phyloP scores from a whole-genome alignment of 1,284 basidiomycete genomes.

The Schizophyllum commune region DNA sequence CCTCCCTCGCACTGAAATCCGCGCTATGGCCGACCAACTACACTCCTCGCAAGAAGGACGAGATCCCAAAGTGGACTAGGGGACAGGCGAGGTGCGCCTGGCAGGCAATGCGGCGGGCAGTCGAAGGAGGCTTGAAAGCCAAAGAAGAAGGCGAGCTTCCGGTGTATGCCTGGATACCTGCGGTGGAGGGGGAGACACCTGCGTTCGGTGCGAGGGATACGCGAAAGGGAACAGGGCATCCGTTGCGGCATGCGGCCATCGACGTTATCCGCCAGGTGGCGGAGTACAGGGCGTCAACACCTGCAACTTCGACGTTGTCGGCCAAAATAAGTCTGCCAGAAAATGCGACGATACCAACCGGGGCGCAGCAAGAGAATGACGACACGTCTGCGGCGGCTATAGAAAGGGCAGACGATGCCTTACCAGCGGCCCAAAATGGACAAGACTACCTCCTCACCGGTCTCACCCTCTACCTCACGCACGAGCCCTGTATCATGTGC shows the following conservation, averaged over 20 bases:
- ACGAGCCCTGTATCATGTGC: conserved; percentile 96
- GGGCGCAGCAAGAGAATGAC: conserved; percentile 7
- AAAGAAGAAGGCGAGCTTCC: conserved; percentile 57
- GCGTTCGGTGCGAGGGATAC: conserved; percentile 65
- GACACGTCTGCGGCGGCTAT: conserved; percentile 8
- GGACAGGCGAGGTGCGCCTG: conserved; percentile 66
- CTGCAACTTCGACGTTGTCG: not conserved
- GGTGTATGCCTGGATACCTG: conserved; percentile 67
- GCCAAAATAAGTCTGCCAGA: not conserved
- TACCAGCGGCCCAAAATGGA: conserved; percentile 41
- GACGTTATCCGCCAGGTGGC: conserved; percentile 68
- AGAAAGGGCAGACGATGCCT: conserved; percentile 10
- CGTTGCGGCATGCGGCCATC: conserved; percentile 76
- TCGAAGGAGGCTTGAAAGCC: conserved; percentile 44
- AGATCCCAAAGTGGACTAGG: conserved; percentile 60
- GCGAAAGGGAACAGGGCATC: conserved; percentile 57
- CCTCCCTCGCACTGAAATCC: conserved; percentile 61
- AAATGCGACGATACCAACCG: not conserved
- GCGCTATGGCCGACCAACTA: conserved; percentile 78
- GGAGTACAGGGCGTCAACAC: conserved; percentile 36
- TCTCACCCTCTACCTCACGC: conserved; percentile 77
- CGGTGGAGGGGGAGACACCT: conserved; percentile 17
- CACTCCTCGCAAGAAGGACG: conserved; percentile 64
- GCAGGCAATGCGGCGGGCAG: conserved; percentile 51
- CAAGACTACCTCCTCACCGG: conserved; percentile 82